Percentiles rank a stretch among this genome's conserved stretches.
These are phyloP conservation scores for Daedaleopsis nitida DNA, from an alignment of 768 basidiomycete genomes.

Conservation along the genomic window DNA sequence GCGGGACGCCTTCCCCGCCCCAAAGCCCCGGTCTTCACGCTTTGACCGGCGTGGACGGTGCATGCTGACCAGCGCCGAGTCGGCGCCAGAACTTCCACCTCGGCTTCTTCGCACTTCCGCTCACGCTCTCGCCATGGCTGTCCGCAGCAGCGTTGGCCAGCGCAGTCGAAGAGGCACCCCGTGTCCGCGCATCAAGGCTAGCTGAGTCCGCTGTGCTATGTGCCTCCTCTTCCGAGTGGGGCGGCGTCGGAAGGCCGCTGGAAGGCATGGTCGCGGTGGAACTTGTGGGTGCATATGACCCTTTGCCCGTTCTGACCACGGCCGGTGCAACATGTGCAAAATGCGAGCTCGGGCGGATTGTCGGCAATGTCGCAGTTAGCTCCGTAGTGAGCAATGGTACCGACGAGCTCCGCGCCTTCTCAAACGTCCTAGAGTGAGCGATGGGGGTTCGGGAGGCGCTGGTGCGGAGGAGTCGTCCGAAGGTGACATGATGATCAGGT, in stretches of 20 bases:
- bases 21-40: conserved; percentile 1
- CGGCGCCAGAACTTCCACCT: conserved; percentile 18
- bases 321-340: neutral
- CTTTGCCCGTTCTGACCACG: neutral
- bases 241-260: conserved; percentile 30
- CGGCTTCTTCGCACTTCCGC: neutral
- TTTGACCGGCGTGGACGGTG: conserved; percentile 3
- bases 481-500: conserved; percentile 33
- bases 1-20: neutral
- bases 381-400: conserved; percentile 3
- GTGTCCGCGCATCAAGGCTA: neutral
- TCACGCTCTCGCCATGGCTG: neutral
- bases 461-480: conserved; percentile 13
- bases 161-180: no score
- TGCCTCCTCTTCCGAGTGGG: conserved; percentile 33
- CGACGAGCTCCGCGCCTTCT: conserved; percentile 5
- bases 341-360: neutral
- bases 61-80: conserved; percentile 10
- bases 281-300: conserved; percentile 1
- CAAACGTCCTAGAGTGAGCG: neutral
- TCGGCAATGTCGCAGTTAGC: neutral
- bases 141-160: neutral
- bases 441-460: neutral
- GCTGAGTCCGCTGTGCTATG: neutral
- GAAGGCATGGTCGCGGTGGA: neutral